Percentiles rank a stretch among this genome's conserved stretches.
Evolutionary conservation across 2,329 filamentous ascomycete genomes (phyloP).

Genomic region (Ophiocordyceps camponoti-saundersi): DNA sequence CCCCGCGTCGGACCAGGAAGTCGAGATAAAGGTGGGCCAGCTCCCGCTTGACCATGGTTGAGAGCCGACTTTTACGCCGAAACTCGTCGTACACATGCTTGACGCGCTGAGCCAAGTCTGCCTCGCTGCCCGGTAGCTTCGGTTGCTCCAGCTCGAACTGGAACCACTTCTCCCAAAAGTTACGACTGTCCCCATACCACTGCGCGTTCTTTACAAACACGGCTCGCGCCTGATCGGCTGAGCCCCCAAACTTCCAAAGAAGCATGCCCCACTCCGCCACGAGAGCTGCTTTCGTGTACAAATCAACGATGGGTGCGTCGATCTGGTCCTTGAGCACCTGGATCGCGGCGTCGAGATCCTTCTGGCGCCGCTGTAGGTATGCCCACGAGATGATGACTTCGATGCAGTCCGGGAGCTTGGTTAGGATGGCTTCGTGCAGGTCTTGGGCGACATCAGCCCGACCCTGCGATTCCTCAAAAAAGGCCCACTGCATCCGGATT

Average conservation of each 20-base stretch:
- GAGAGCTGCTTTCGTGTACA: conserved; percentile 70
- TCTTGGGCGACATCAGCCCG: conserved; percentile 64
- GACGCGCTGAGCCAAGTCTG: conserved; percentile 53
- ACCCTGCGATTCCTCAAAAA: conserved; percentile 78
- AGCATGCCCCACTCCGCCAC: conserved; percentile 79
- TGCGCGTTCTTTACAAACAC: conserved; percentile 71
- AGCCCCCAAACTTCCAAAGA: conserved; percentile 75
- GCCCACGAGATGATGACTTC: conserved; percentile 81
- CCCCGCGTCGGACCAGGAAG: conserved; percentile 70
- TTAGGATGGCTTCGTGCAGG: conserved; percentile 68
- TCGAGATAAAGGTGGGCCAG: conserved; percentile 64
- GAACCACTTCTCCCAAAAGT: conserved; percentile 84
- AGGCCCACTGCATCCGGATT: conserved; percentile 78
- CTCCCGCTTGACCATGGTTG: conserved; percentile 50
- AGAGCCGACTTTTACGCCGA: conserved; percentile 54
- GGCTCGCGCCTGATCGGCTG: conserved; percentile 61
- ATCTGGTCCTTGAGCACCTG: conserved; percentile 70
- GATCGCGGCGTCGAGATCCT: conserved; percentile 69
- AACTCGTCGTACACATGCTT: conserved; percentile 67
- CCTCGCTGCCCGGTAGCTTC: conserved; percentile 45
- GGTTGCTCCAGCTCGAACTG: conserved; percentile 79
- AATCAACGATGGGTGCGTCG: conserved; percentile 51
- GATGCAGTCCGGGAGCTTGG: conserved; percentile 61
- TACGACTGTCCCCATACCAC: conserved; percentile 67
- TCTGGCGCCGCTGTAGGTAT: conserved; percentile 70